Evolutionary conservation across 139 green algal species (phyloP).

Genomic region (Closterium sp.): DNA sequence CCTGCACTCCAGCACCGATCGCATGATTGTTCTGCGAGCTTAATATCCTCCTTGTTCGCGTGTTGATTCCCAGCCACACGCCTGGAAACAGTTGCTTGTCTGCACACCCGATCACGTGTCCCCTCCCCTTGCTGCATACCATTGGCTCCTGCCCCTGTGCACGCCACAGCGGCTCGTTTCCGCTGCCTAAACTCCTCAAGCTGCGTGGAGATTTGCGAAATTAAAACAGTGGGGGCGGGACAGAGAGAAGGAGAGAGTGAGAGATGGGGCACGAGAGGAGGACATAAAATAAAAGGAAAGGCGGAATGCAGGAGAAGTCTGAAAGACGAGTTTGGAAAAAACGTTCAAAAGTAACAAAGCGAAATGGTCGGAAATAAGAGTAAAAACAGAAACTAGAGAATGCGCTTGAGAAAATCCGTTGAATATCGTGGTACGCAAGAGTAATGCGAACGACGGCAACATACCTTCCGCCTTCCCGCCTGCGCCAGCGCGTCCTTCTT

Average conservation of each 20-base stretch:
- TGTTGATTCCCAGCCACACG: neutral
- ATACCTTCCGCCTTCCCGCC: neutral
- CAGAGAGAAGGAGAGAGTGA: neutral
- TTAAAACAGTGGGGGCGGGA: neutral
- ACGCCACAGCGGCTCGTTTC: neutral
- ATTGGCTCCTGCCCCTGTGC: neutral
- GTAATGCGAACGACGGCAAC: neutral
- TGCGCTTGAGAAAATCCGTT: too few species aligned
- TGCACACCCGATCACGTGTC: neutral
- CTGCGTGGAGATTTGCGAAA: neutral
- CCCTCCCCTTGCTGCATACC: neutral
- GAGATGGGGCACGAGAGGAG: neutral
- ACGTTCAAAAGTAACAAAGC: too few species aligned
- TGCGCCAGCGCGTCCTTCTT: neutral
- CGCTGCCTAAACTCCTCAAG: neutral
- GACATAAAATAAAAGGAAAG: neutral
- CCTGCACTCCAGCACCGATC: neutral
- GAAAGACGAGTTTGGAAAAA: too few species aligned
- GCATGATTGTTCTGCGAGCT: neutral
- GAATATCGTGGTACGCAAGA: too few species aligned
- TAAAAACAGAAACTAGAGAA: too few species aligned
- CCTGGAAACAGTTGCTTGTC: neutral
- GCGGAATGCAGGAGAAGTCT: neutral
- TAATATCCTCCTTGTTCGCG: neutral
- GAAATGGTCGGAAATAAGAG: too few species aligned